Percentiles rank a stretch among this genome's conserved stretches.
These are phyloP conservation scores for Eurotiales sp. DNA, from an alignment of 2,329 filamentous ascomycete species.

Conservation along the genomic window DNA sequence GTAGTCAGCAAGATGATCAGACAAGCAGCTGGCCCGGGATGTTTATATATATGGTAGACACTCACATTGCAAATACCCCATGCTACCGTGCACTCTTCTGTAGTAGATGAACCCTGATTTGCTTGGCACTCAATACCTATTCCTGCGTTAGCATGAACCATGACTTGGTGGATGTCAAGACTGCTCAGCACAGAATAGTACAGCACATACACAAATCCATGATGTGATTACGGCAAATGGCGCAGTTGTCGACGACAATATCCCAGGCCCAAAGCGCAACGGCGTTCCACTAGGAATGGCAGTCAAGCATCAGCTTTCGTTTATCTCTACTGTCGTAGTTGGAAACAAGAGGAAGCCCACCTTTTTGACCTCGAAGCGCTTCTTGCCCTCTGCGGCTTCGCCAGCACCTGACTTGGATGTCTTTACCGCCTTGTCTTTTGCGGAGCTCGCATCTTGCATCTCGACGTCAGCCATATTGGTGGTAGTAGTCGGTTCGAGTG, in stretches of 20 bases:
- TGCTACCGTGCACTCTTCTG: constrained; percentile 95
- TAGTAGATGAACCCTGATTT: constrained; percentile 95
- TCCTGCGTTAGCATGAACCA: constrained; percentile 6
- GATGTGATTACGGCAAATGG: constrained; percentile 98
- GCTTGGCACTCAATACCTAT: constrained; percentile 95
- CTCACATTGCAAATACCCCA: constrained; percentile 99
- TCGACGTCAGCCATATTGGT: constrained; percentile 84
- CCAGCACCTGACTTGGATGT: constrained; percentile 50
- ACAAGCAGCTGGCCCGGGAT: background rate
- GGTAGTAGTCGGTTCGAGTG: too few species aligned
- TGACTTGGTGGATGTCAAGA: background rate
- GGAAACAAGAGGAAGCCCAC: constrained; percentile 46
- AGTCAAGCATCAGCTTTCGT: constrained; percentile 18
- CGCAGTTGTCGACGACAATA: constrained; percentile 98
- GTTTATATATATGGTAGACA: constrained; percentile 21
- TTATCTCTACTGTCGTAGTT: background rate
- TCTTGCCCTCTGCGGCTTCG: constrained; percentile 66
- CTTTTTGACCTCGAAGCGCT: constrained; percentile 99
- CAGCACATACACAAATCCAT: constrained; percentile 84
- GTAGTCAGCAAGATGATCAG: background rate
- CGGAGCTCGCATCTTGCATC: constrained; percentile 79
- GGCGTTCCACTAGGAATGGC: constrained; percentile 76
- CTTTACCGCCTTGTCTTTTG: constrained; percentile 45
- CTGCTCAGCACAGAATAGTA: background rate
- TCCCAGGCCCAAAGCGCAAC: constrained; percentile 99